Base-by-base conservation (phyloP, 345 rosid genomes). In the Salix exigua region DNA sequence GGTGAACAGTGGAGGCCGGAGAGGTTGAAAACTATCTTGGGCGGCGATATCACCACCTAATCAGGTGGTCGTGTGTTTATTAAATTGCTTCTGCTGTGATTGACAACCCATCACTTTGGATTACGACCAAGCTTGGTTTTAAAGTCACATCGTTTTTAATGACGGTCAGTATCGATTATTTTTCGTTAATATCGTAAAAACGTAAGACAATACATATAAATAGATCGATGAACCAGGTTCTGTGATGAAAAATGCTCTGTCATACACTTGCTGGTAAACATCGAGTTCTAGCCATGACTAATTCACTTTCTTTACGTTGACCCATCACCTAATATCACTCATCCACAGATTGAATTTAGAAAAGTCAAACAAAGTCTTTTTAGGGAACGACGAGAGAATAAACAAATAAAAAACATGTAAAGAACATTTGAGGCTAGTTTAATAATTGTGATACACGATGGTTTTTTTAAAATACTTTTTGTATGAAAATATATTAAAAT, bases 71-170 rank as follows among this genome's bases (percentile, higher is more conserved):
- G 30, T 35, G 33, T 61, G 62, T 61, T 10, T 4, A 8, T 58
- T 16, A 37, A 28, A 28, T 30, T 31, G 31, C 25, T 28, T 40
- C 7, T 42, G 63, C 25, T 60, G 51, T 77, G 79, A 69, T 44
- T 37, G 63, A 23, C 63, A 70, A 25, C 37, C 66, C 13, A 33
- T 70, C 26, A 18, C 7, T 48, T 68, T 12, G 2, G 68, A 44
- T 2, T 30, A 70, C 2, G 40, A 65, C 72, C 5, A 26, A 25
- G 17, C 46, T 60, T 66, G 73, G 68, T 67, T 78, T 8, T 1
- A 0, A n/a, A 58, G 76, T 78, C 77, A 23, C 14, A 14, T 78
- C 77, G 42, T n/a, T n/a, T n/a, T n/a, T n/a, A n/a, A n/a, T n/a
- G n/a, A n/a, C n/a, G n/a, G n/a, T n/a, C n/a, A n/a, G n/a, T n/a